Evolutionary conservation across 768 basidiomycete species (phyloP), one percentile per base, ranked within the genome.

Genomic region (Lyophyllum decastes): DNA sequence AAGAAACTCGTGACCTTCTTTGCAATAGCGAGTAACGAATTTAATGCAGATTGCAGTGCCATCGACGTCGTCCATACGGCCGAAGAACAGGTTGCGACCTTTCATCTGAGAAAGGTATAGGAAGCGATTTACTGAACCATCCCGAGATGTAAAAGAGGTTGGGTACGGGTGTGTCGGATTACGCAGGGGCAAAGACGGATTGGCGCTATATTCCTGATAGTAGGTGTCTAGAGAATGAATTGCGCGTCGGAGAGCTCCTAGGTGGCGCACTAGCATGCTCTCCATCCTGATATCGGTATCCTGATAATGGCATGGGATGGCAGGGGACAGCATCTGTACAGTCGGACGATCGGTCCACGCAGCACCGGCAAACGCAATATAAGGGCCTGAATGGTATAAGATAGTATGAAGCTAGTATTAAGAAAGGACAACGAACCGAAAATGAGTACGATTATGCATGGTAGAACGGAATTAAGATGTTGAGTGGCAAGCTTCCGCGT

Each of bases 1-100:
- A 49, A 57, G 66, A 17, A 9, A 24, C 26, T 14, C 12, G 54
- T 69, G 69, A 2, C 52, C 60, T 12, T 61, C 68, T 16, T 45
- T 25, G 3, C 58, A 61, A 54, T 61, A 58, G 25, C 41, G 21
- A 12, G 43, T 21, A 12, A 22, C 22, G 35, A 60, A 57, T 24
- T 60, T 60, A 26, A 50, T 52, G 33, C 52, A 10, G 22, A 30
- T 27, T 38, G 24, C 25, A 19, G 30, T 38, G 4, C n/a, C 11
- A 16, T 22, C 17, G 9, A 4, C 7, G 16, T 30, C 30, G 4
- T 30, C 10, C 30, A 30, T 4, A 38, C 35, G 35, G 38, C 55
- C 55, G 25, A 55, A 52, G 22, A 55, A 51, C 3, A 45, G 41
- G 22, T 33, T 49, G 19, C 21, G 6, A 2, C 43, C 21, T 6